phyloP scores from a whole-genome alignment of 2,329 filamentous ascomycete species.

The Colletotrichum sp. region DNA sequence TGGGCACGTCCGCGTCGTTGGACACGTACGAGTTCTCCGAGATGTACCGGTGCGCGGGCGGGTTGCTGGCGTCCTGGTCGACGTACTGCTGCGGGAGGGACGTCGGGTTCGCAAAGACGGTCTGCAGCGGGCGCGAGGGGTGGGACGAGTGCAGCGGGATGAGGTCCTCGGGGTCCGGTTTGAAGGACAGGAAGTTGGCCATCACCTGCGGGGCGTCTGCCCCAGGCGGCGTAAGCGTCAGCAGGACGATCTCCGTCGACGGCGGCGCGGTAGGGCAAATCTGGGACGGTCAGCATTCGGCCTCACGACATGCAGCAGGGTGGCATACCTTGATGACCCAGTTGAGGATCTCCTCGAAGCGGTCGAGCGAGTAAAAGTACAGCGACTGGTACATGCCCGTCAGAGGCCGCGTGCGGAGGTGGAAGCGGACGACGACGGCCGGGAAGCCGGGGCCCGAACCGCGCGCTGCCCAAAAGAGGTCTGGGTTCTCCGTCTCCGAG shows the following conservation, averaged over 20 bases:
- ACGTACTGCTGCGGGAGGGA: slow-evolving; percentile 44
- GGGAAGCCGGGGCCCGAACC: slow-evolving; percentile 61
- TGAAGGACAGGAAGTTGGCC: slow-evolving; percentile 45
- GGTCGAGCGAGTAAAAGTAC: slow-evolving; percentile 51
- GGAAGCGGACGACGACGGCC: slow-evolving; percentile 54
- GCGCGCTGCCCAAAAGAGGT: slow-evolving; percentile 63
- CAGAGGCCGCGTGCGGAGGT: slow-evolving; percentile 44
- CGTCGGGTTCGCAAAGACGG: slow-evolving; percentile 39
- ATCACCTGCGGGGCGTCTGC: slow-evolving; percentile 35
- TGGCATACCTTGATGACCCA: slow-evolving; percentile 47
- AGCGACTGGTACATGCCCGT: slow-evolving; percentile 36
- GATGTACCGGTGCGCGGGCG: slow-evolving; percentile 51
- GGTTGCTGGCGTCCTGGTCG: slow-evolving; percentile 50
- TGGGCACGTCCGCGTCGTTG: slow-evolving; percentile 49
- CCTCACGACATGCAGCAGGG: not conserved
- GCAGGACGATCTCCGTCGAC: slow-evolving; percentile 44
- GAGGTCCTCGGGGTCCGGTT: slow-evolving; percentile 28
- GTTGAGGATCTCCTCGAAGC: slow-evolving; percentile 48
- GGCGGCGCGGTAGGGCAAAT: slow-evolving; percentile 36
- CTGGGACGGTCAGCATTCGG: slow-evolving; percentile 6
- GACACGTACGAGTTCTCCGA: slow-evolving; percentile 55
- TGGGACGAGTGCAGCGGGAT: slow-evolving; percentile 5
- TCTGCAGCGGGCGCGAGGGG: slow-evolving; percentile 30
- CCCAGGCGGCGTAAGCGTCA: slow-evolving; percentile 33
- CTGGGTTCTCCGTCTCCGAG: slow-evolving; percentile 47